Percentiles rank a stretch among this genome's conserved stretches.
Conservation (phyloP, 805 yeast genomes). For the Wickerhamomyces mucosus region DNA sequence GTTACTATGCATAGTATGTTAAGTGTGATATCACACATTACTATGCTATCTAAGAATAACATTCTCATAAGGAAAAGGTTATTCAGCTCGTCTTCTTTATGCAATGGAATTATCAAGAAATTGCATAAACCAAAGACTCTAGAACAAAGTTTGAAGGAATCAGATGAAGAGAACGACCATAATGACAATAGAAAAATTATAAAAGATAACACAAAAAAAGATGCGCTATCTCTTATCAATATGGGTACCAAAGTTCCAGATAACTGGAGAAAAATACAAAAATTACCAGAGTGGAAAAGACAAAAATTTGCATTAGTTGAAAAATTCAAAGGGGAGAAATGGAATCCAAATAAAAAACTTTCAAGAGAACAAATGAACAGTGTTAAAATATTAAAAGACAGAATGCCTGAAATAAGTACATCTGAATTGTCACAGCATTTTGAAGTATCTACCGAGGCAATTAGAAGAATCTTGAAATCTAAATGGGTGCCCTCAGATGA, state of each 20-base stretch:
- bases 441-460: constrained; percentile 70
- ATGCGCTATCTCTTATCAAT: constrained; percentile 8
- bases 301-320: constrained; percentile 55
- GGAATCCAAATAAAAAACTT: constrained; percentile 62
- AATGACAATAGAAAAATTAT: neutral
- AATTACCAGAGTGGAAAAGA: constrained; percentile 60
- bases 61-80: too few species aligned
- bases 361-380: constrained; percentile 63
- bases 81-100: too few species aligned
- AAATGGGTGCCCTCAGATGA: constrained; percentile 57
- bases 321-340: constrained; percentile 45
- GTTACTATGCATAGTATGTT: too few species aligned
- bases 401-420: constrained; percentile 51
- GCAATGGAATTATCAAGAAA: too few species aligned
- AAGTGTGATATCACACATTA: too few species aligned
- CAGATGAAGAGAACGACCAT: constrained; percentile 1
- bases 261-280: constrained; percentile 32
- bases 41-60: too few species aligned
- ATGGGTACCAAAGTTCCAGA: constrained; percentile 28
- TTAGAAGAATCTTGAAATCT: constrained; percentile 69
- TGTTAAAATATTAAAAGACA: constrained; percentile 44
- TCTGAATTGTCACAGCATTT: constrained; percentile 54
- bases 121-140: constrained; percentile 5
- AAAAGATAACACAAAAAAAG: constrained; percentile 8
- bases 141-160: neutral